Percentiles rank a stretch among this genome's conserved stretches.
phyloP scores from a whole-genome alignment of 495 filamentous ascomycete species.

The Penicillium manginii region DNA sequence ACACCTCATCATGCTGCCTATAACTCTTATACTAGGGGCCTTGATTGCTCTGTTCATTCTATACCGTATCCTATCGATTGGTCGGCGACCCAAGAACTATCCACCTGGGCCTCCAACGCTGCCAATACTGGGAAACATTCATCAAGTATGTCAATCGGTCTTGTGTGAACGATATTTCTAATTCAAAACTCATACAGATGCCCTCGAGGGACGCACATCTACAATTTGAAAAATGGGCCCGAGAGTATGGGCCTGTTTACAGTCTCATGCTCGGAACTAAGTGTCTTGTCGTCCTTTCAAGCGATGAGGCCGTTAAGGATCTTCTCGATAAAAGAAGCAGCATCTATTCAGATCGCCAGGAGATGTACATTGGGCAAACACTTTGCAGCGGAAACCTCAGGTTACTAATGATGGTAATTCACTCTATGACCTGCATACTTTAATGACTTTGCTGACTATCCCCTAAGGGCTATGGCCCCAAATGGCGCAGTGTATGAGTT shows the following conservation, averaged over 20 bases:
- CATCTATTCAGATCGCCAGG: slow-evolving; percentile 67
- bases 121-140: slow-evolving; percentile 40
- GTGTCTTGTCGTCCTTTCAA: slow-evolving; percentile 62
- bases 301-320: slow-evolving; percentile 59
- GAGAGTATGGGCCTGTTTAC: slow-evolving; percentile 66
- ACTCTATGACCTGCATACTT: background rate
- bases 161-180: background rate
- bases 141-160: slow-evolving; percentile 25
- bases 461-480: slow-evolving; percentile 28
- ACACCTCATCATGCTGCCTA: slow-evolving; percentile 10
- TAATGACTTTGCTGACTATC: background rate
- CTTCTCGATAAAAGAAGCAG: slow-evolving; percentile 59
- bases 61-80: slow-evolving; percentile 18
- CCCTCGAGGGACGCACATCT: slow-evolving; percentile 22
- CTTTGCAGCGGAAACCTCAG: slow-evolving; percentile 35
- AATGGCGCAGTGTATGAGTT: slow-evolving; percentile 25
- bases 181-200: slow-evolving; percentile 13
- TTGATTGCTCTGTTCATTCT: slow-evolving; percentile 15
- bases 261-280: slow-evolving; percentile 59
- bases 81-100: slow-evolving; percentile 32
- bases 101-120: slow-evolving; percentile 43
- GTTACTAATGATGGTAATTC: slow-evolving; percentile 38
- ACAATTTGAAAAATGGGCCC: slow-evolving; percentile 64
- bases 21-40: slow-evolving; percentile 9
- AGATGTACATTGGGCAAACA: slow-evolving; percentile 44